phyloP scores from a whole-genome alignment of 106 monocot genomes.

The Acanthochlamys bracteata region DNA sequence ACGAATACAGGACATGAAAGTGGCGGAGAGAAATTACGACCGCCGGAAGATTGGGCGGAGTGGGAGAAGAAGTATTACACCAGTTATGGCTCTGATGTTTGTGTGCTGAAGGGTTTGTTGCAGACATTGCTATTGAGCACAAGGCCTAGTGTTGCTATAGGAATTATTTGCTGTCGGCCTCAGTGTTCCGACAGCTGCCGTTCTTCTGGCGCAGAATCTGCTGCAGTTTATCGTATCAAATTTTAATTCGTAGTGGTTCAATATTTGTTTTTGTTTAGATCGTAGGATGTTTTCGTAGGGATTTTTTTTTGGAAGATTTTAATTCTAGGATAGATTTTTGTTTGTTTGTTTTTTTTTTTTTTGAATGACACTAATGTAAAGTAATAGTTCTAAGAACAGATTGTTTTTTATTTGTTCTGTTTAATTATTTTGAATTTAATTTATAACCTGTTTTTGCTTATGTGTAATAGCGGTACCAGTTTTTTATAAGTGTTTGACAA shows the following conservation, averaged over 20 bases:
- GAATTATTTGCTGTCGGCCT: slow-evolving; percentile 13
- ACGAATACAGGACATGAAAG: slow-evolving; percentile 39
- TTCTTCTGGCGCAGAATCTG: slow-evolving; percentile 1
- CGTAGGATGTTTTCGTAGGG: no score
- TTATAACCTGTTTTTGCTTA: no score
- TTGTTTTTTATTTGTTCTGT: no score
- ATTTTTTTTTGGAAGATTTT: no score
- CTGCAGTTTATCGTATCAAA: slow-evolving; percentile 1
- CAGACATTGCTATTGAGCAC: slow-evolving; percentile 28
- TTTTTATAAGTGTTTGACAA: no score
- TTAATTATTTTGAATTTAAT: no score
- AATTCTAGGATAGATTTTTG: no score
- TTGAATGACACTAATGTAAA: no score
- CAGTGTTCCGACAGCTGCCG: slow-evolving; percentile 24
- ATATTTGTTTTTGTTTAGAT: no score
- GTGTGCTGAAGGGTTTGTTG: slow-evolving; percentile 22
- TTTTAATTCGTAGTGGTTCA: background rate
- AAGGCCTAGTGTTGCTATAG: slow-evolving; percentile 33
- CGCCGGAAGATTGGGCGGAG: slow-evolving; percentile 32
- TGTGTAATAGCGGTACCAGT: no score
- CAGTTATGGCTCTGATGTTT: slow-evolving; percentile 32
- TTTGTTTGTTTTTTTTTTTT: no score
- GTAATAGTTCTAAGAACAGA: no score
- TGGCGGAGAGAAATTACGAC: slow-evolving; percentile 25
- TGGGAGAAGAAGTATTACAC: slow-evolving; percentile 47